Base-by-base conservation (phyloP, 2,329 filamentous ascomycete genomes). In the Aspergillus fumigatus region DNA sequence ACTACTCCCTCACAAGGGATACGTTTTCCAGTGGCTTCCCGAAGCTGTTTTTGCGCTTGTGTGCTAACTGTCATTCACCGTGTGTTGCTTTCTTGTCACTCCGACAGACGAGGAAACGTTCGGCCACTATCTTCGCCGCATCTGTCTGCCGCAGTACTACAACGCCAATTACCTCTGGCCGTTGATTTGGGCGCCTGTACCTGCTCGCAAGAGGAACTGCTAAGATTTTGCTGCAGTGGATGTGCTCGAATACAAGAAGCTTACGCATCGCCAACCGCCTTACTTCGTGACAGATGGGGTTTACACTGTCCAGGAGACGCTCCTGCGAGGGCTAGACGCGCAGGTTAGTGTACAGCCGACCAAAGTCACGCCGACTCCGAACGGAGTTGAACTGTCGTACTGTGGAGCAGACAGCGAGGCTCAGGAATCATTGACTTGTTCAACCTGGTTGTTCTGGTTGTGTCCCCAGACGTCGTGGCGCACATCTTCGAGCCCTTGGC, bases 31-130 rank as follows among this genome's bases (percentile, higher is more conserved):
- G 1, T 78, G 81, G 64, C 43, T 81, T 0, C 38, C 76, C 3
- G 78, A 83, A 59, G 69, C 77, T 0, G 40, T 76, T 6, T 78
- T 79, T 59, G 62, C 84, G 23, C 64, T 76, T 7, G 52, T 78
- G 0, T 83, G 79, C 60, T 81, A 85, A 59, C 61, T 75, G 27
- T 85, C 80, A 79, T 84, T 84, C 66, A 77, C 77, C 0, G 29
- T 78, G 3, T 82, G 79, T 32, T 84, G 80, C 63, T 81, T 83
- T 62, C 68, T 77, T 17, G 59, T 84, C 41, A 23, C 21, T 21
- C 26, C 65, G 3, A 79, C 81, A 0, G 52, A 38, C 52, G 53
- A 10, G 21, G 82, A 85, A 60, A 75, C 80, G 0, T 60, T 85
- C 0, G 74, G 66, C 17, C 68, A 78, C 38, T 86, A 85, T 58